Evolutionary conservation across 176 grass and related monocot species (phyloP).

Genomic region (Cenchrus fungigraminus): DNA sequence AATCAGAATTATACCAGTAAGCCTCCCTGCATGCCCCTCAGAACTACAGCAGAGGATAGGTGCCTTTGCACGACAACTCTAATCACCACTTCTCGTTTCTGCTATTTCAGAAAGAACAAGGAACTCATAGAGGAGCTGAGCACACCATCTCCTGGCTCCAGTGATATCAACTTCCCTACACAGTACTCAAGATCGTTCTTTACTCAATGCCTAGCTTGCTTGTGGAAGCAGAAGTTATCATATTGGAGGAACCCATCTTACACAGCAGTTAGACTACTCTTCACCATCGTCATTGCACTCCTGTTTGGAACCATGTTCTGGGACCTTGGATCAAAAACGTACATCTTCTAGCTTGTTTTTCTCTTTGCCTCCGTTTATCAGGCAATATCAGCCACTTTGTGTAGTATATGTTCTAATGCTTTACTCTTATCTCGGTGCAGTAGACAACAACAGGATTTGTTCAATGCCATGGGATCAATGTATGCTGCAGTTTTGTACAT

Average conservation of each 20-base stretch:
- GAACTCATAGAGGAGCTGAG: constrained; percentile 71
- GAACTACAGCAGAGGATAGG: not conserved
- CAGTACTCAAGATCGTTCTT: constrained; percentile 67
- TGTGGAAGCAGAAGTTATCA: constrained; percentile 80
- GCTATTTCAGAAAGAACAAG: constrained; percentile 80
- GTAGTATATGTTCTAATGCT: constrained; percentile 31
- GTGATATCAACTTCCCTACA: constrained; percentile 69
- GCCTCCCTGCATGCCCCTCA: constrained; percentile 23
- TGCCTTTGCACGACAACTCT: constrained; percentile 30
- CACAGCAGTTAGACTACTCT: constrained; percentile 72
- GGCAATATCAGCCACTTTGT: not conserved
- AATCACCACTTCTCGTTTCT: constrained; percentile 21
- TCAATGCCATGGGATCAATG: constrained; percentile 91
- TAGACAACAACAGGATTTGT: constrained; percentile 59
- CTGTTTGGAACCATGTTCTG: constrained; percentile 90
- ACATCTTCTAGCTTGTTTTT: constrained; percentile 35
- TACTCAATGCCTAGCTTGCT: constrained; percentile 76
- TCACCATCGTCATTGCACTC: constrained; percentile 60
- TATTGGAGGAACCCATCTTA: constrained; percentile 91
- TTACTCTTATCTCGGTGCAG: constrained; percentile 43
- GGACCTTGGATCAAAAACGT: constrained; percentile 73
- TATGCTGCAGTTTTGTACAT: constrained; percentile 85
- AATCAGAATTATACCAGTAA: constrained; percentile 75
- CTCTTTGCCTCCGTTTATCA: not conserved
- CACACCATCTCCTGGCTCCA: constrained; percentile 57